A percentile compares a stretch with the other conserved stretches of the same genome.
These are phyloP conservation scores for Penicillium maclennaniae DNA, from an alignment of 495 filamentous ascomycete genomes.

Conservation along the genomic window DNA sequence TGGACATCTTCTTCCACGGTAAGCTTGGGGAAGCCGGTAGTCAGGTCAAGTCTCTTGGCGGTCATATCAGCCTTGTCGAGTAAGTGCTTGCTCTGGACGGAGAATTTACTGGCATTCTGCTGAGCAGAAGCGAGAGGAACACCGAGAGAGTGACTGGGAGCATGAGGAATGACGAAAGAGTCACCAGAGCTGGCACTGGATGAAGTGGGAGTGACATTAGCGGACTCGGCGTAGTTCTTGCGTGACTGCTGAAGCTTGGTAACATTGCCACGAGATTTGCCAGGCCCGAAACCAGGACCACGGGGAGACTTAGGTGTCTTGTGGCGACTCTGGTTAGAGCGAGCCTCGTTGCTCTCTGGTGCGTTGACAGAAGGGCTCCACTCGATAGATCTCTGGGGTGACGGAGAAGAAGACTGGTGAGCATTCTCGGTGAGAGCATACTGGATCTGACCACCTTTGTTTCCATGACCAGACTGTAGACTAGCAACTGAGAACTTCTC, in stretches of 20 bases:
- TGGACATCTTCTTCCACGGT: background rate
- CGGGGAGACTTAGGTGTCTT: background rate
- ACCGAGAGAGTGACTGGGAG: background rate
- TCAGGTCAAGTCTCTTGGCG: background rate
- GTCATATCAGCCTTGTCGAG: background rate
- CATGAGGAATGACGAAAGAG: background rate
- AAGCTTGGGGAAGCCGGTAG: background rate
- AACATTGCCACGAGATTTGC: background rate
- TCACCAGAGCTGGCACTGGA: background rate
- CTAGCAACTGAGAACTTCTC: slow-evolving; percentile 40
- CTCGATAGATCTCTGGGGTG: background rate
- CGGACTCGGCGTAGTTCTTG: background rate
- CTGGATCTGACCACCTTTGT: slow-evolving; percentile 9
- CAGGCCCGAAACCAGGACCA: background rate
- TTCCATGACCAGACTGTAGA: slow-evolving; percentile 11
- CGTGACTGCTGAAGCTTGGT: background rate
- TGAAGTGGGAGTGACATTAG: background rate
- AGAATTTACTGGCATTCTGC: background rate
- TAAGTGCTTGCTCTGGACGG: background rate
- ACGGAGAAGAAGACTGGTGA: background rate
- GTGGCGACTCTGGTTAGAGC: slow-evolving; percentile 10
- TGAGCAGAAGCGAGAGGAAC: background rate
- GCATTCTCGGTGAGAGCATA: background rate
- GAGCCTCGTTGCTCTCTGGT: slow-evolving; percentile 5
- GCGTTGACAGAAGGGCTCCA: background rate